Conservation (phyloP, 208 protist species). For the Leishmania lainsoni region DNA sequence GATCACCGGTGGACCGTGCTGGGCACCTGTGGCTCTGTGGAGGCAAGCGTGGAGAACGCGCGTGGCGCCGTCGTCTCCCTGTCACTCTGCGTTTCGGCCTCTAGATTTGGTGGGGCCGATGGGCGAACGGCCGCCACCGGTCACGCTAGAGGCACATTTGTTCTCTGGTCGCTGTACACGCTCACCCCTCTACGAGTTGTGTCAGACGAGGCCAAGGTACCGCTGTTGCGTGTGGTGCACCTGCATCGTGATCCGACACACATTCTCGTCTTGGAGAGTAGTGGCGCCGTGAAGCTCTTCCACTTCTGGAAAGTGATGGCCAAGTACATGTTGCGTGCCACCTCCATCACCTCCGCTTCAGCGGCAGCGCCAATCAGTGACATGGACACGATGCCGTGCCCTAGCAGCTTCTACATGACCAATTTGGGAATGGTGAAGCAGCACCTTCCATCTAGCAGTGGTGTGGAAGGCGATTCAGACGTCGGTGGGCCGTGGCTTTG, state of each 20-base stretch:
- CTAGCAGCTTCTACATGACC: conserved; percentile 31
- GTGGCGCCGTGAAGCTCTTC: conserved; percentile 45
- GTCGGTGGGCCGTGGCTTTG: conserved; percentile 21
- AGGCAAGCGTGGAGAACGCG: conserved; percentile 34
- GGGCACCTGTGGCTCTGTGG: conserved; percentile 20
- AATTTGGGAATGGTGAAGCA: conserved; percentile 13
- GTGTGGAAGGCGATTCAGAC: not conserved
- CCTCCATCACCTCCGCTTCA: conserved; percentile 28
- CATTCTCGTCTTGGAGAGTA: conserved; percentile 43
- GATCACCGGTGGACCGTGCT: conserved; percentile 30
- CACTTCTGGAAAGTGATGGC: conserved; percentile 57
- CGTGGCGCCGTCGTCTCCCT: conserved; percentile 51
- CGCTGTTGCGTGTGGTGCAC: conserved; percentile 39
- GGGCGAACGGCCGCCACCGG: conserved; percentile 40
- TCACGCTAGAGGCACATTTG: conserved; percentile 45
- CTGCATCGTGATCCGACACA: conserved; percentile 42
- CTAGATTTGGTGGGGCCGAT: not conserved
- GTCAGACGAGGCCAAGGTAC: conserved; percentile 46
- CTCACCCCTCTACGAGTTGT: conserved; percentile 54
- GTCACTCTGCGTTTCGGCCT: conserved; percentile 25
- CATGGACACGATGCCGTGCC: conserved; percentile 39
- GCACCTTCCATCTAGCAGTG: conserved; percentile 2
- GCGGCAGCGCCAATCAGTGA: conserved; percentile 35
- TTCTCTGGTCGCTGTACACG: conserved; percentile 53
- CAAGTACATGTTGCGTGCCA: conserved; percentile 47